These are phyloP conservation scores for Coccomyxa sp. DNA, from an alignment of 139 green algal species.

Conservation along the genomic window DNA sequence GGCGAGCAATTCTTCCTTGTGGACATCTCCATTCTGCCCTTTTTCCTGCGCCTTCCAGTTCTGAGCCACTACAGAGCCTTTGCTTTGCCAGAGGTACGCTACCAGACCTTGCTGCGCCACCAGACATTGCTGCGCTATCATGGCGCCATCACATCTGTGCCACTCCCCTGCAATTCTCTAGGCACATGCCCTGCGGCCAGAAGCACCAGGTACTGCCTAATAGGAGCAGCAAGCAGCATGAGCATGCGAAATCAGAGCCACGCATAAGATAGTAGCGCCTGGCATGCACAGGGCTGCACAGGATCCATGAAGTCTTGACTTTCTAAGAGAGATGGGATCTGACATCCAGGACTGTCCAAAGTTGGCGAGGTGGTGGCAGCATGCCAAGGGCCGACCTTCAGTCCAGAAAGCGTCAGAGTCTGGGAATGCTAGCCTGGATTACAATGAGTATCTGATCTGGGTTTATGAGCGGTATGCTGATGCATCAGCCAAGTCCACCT, in stretches of 20 bases:
- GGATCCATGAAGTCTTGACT: no score
- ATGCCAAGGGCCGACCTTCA: not conserved
- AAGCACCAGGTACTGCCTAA: no score
- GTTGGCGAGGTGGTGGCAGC: not conserved
- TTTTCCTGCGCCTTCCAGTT: conserved; percentile 3
- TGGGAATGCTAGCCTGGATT: not conserved
- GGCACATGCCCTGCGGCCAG: no score
- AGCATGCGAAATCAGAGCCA: no score
- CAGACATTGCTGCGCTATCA: no score
- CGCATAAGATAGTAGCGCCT: no score
- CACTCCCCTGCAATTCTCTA: no score
- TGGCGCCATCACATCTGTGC: no score
- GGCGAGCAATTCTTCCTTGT: not conserved
- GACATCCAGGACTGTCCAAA: not conserved
- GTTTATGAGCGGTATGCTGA: conserved; percentile 6
- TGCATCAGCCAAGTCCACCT: conserved; percentile 2
- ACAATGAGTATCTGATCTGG: not conserved
- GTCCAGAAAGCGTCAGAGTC: not conserved
- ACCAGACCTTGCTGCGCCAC: no score
- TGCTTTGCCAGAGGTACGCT: not conserved
- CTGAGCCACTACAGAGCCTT: conserved; percentile 4
- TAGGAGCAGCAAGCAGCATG: no score
- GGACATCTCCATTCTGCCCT: conserved; percentile 1
- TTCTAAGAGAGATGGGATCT: no score
- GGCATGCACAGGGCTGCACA: no score